phyloP scores from a whole-genome alignment of 2,329 filamentous ascomycete species.

The Ophiostoma novo-ulmi region DNA sequence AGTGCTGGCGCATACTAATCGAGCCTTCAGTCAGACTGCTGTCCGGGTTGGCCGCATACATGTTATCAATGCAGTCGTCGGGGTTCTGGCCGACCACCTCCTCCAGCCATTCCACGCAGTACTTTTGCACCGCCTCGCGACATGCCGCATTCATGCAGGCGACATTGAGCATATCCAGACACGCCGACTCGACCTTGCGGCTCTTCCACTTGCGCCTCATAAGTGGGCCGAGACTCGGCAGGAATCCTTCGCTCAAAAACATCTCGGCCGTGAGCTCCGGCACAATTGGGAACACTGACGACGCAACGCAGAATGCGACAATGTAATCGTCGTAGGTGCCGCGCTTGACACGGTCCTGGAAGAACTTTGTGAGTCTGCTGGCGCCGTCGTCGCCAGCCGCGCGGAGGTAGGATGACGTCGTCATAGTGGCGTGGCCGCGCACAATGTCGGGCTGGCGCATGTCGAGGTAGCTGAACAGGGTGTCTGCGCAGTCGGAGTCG shows the following conservation, averaged over 20 bases:
- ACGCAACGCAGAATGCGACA: constrained; percentile 86
- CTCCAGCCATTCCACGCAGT: constrained; percentile 82
- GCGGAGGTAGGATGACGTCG: constrained; percentile 78
- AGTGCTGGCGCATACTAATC: constrained; percentile 57
- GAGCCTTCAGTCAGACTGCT: constrained; percentile 52
- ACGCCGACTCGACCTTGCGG: constrained; percentile 76
- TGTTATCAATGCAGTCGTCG: constrained; percentile 47
- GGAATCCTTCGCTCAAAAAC: constrained; percentile 84
- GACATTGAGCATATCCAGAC: constrained; percentile 83
- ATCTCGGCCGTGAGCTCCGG: constrained; percentile 68
- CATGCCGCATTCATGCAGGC: constrained; percentile 82
- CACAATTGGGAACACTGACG: constrained; percentile 79
- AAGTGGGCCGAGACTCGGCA: constrained; percentile 68
- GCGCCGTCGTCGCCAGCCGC: constrained; percentile 66
- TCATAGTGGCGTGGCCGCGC: constrained; percentile 74
- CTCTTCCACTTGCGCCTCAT: constrained; percentile 79
- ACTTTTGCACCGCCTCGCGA: constrained; percentile 75
- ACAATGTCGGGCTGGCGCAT: constrained; percentile 70
- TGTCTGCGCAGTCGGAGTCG: constrained; percentile 73
- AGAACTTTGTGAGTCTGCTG: constrained; percentile 66
- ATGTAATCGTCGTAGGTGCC: constrained; percentile 84
- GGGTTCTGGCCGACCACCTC: constrained; percentile 71
- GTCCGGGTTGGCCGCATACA: constrained; percentile 48
- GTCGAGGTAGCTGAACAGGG: constrained; percentile 80
- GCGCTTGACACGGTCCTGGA: constrained; percentile 64